phyloP scores from a whole-genome alignment of 2,329 filamentous ascomycete species.

The Dryadomyces quercus-mongolicae region DNA sequence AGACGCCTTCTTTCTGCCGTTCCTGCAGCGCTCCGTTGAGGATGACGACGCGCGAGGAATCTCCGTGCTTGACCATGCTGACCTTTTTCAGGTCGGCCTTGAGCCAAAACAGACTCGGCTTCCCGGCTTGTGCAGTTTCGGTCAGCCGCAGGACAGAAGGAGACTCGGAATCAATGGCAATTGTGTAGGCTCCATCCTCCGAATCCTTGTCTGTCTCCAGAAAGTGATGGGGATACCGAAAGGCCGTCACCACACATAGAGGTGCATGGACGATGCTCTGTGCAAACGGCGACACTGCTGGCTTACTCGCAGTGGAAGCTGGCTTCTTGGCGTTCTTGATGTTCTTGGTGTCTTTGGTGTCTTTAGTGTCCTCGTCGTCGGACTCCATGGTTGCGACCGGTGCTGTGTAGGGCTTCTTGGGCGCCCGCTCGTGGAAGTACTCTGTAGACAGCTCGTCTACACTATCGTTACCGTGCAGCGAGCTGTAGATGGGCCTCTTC shows the following conservation, averaged over 20 bases:
- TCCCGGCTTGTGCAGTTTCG: background rate
- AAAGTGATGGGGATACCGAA: background rate
- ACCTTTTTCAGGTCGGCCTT: background rate
- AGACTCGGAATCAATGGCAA: background rate
- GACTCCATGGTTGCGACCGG: background rate
- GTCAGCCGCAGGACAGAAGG: background rate
- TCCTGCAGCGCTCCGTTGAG: background rate
- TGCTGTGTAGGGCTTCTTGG: background rate
- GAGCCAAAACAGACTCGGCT: conserved; percentile 2
- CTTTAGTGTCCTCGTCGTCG: background rate
- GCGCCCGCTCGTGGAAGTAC: background rate
- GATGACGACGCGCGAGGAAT: background rate
- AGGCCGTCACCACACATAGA: conserved; percentile 2
- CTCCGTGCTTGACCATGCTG: background rate
- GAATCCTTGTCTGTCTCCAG: background rate
- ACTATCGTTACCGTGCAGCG: background rate
- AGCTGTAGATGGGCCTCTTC: background rate
- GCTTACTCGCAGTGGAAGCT: background rate
- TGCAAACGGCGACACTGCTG: background rate
- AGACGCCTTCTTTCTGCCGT: background rate
- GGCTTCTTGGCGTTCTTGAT: background rate
- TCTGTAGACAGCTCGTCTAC: conserved; percentile 9
- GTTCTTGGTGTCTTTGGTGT: background rate
- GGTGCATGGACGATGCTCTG: background rate
- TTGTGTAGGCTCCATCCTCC: background rate